Conservation (phyloP, 306 rosid genomes). For the Glycine latifolia region DNA sequence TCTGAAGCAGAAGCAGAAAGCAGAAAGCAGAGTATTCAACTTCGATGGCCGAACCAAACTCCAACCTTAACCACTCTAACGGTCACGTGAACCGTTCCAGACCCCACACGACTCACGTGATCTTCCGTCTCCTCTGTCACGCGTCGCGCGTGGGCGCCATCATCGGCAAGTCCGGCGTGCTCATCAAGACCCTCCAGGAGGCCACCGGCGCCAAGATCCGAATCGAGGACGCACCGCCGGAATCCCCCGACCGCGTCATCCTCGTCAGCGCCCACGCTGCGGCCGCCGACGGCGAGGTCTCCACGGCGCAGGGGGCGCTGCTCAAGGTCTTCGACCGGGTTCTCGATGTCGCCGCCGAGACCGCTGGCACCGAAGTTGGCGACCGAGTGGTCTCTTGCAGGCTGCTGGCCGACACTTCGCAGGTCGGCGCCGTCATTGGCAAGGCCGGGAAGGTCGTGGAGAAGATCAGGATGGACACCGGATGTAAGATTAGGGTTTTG, state of each 20-base stretch:
- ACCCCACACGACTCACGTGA: slow-evolving; percentile 53
- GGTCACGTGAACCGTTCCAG: slow-evolving; percentile 60
- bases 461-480: slow-evolving; percentile 83
- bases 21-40: not conserved
- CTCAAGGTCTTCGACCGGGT: slow-evolving; percentile 86
- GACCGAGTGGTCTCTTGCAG: slow-evolving; percentile 80
- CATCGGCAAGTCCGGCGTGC: slow-evolving; percentile 82
- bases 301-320: slow-evolving; percentile 80
- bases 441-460: slow-evolving; percentile 93
- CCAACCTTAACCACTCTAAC: not conserved
- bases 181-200: slow-evolving; percentile 79
- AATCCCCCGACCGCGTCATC: slow-evolving; percentile 75
- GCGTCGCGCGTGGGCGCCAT: slow-evolving; percentile 88
- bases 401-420: slow-evolving; percentile 62
- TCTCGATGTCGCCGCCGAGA: slow-evolving; percentile 86
- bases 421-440: slow-evolving; percentile 84
- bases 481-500: slow-evolving; percentile 80
- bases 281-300: slow-evolving; percentile 28
- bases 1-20: not conserved
- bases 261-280: slow-evolving; percentile 54
- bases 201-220: slow-evolving; percentile 80
- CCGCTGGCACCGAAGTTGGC: slow-evolving; percentile 54
- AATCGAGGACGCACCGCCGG: slow-evolving; percentile 67
- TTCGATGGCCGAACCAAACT: slow-evolving; percentile 47
- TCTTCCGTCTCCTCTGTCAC: slow-evolving; percentile 95